Percentiles rank a stretch among this genome's conserved stretches.
phyloP scores from a whole-genome alignment of 768 basidiomycete species.

The Tulasnella sp. region DNA sequence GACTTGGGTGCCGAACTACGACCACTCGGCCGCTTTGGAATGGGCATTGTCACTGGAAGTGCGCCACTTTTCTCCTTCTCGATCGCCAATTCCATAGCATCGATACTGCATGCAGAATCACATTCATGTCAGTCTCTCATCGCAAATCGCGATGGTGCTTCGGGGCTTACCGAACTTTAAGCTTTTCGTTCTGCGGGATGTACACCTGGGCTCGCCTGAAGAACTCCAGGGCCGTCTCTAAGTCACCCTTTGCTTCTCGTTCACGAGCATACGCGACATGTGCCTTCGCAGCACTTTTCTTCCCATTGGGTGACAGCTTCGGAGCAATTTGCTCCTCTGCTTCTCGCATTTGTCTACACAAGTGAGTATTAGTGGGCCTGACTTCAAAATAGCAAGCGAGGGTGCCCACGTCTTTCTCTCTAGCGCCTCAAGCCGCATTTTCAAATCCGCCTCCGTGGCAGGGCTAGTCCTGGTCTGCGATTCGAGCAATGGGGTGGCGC shows the following conservation, averaged over 20 bases:
- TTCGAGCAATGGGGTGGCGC: too few relatives aligned
- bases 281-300: conserved; percentile 72
- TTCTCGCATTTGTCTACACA: conserved; percentile 44
- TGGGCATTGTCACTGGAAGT: background rate
- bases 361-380: background rate
- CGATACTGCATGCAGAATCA: conserved; percentile 28
- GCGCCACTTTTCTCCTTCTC: conserved; percentile 28
- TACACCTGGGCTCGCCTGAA: conserved; percentile 74
- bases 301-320: conserved; percentile 57
- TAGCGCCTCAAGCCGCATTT: conserved; percentile 50
- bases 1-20: background rate
- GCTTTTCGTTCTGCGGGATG: conserved; percentile 75
- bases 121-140: background rate
- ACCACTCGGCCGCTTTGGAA: background rate
- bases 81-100: conserved; percentile 33
- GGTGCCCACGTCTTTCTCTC: conserved; percentile 58
- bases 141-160: conserved; percentile 31
- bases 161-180: conserved; percentile 78
- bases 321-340: conserved; percentile 51
- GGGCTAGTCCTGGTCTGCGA: too few relatives aligned
- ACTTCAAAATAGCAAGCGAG: background rate
- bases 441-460: conserved; percentile 45
- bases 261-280: conserved; percentile 75
- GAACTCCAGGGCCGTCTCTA: conserved; percentile 67
- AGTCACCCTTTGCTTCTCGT: conserved; percentile 76